A percentile compares a stretch with the other conserved stretches of the same genome.
Conservation (phyloP, 225 moss, liverwort and hornwort species). For the Antitrichia curtipendula region DNA sequence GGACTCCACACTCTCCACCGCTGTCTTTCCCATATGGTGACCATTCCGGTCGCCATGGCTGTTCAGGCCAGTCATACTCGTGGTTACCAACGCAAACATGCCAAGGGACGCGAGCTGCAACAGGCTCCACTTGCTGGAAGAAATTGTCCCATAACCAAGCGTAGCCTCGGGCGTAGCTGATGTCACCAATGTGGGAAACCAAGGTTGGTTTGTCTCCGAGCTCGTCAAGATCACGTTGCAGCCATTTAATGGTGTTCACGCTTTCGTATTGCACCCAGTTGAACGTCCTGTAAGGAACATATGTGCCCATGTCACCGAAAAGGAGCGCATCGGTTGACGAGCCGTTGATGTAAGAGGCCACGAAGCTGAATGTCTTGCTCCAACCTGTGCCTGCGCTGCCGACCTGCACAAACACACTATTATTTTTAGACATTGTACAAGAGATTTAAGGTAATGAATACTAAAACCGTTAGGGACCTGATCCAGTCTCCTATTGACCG, state of each 20-base stretch:
- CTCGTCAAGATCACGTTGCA: constrained; percentile 44
- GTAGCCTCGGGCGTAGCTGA: constrained; percentile 83
- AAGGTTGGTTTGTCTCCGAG: constrained; percentile 34
- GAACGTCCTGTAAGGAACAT: constrained; percentile 64
- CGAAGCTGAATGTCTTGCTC: constrained; percentile 67
- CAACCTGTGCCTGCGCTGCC: constrained; percentile 59
- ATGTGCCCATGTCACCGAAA: constrained; percentile 90
- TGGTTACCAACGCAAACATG: constrained; percentile 92
- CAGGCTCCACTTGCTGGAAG: constrained; percentile 68
- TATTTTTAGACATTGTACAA: neutral
- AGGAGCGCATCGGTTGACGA: constrained; percentile 62
- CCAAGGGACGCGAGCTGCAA: constrained; percentile 61
- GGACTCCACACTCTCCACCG: constrained; percentile 93
- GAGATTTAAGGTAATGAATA: neutral
- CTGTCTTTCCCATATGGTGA: constrained; percentile 62
- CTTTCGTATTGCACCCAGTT: constrained; percentile 70
- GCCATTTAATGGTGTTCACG: constrained; percentile 44
- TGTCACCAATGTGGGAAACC: constrained; percentile 76
- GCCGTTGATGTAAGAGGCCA: constrained; percentile 9
- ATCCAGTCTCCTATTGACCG: neutral
- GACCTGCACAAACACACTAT: constrained; percentile 26
- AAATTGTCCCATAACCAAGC: constrained; percentile 89
- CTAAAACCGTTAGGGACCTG: neutral
- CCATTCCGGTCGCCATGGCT: constrained; percentile 81
- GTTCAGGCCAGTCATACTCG: constrained; percentile 78